Percentiles rank a stretch among this genome's conserved stretches.
These are phyloP conservation scores for Aureobasidium sp. DNA, from an alignment of 2,329 filamentous ascomycete species.

Conservation along the genomic window DNA sequence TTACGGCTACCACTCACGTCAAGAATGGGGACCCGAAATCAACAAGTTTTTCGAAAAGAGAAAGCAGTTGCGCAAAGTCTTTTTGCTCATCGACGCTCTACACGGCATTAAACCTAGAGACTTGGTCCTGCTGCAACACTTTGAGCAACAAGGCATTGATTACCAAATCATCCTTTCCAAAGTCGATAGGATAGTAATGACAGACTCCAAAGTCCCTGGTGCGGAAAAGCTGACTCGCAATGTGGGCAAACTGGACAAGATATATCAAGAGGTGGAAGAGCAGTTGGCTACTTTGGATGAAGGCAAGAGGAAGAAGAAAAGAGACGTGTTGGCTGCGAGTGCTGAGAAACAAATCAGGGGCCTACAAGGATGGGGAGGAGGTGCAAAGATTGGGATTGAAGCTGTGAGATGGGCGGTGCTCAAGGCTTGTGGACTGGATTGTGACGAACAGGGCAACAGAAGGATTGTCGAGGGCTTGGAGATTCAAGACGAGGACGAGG, in stretches of 20 bases:
- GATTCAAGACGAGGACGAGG: background rate
- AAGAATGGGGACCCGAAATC: slow-evolving; percentile 58
- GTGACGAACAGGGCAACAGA: slow-evolving; percentile 21
- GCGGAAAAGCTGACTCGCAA: background rate
- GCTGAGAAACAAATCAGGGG: slow-evolving; percentile 40
- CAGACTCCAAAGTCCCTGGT: slow-evolving; percentile 20
- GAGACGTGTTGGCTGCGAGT: slow-evolving; percentile 53
- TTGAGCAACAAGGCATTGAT: slow-evolving; percentile 49
- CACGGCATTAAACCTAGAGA: slow-evolving; percentile 59
- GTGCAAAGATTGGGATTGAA: slow-evolving; percentile 53
- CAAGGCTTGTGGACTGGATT: slow-evolving; percentile 51
- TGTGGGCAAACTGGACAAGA: background rate
- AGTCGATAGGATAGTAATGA: slow-evolving; percentile 48
- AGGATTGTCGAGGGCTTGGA: background rate
- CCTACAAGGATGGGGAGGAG: slow-evolving; percentile 36
- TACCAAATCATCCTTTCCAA: slow-evolving; percentile 62
- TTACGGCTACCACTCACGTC: slow-evolving; percentile 55
- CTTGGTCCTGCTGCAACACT: slow-evolving; percentile 45
- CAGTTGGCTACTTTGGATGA: slow-evolving; percentile 25
- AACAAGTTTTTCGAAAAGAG: slow-evolving; percentile 58
- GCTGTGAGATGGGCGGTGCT: slow-evolving; percentile 57
- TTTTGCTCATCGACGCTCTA: slow-evolving; percentile 55
- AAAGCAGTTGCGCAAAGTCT: slow-evolving; percentile 55
- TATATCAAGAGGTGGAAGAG: slow-evolving; percentile 29
- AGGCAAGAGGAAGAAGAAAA: background rate